phyloP scores from a whole-genome alignment of 148 eudicot genomes.

The Diospyros lotus region DNA sequence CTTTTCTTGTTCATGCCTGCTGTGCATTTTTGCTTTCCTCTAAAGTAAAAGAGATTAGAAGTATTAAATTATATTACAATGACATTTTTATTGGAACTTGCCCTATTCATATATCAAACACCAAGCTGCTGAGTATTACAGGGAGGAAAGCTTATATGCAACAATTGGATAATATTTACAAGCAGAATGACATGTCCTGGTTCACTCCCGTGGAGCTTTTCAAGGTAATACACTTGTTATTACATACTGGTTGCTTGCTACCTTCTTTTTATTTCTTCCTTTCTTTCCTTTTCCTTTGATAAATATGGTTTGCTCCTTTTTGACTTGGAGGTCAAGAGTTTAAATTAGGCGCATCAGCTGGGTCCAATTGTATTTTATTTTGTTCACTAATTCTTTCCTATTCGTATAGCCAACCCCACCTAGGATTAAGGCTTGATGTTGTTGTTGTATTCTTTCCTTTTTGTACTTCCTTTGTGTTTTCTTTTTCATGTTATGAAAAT shows the following conservation, averaged over 20 bases:
- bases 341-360: background rate
- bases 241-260: background rate
- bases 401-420: no score
- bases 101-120: background rate
- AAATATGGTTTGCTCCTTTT: background rate
- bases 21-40: background rate
- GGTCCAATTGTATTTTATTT: background rate
- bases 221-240: constrained; percentile 43
- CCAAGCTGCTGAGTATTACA: constrained; percentile 30
- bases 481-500: constrained; percentile 7
- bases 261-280: background rate
- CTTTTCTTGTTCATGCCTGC: background rate
- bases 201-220: constrained; percentile 98
- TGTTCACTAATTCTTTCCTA: background rate
- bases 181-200: constrained; percentile 88
- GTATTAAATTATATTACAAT: background rate
- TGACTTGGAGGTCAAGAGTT: no score
- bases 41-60: background rate
- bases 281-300: background rate
- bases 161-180: constrained; percentile 70
- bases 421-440: no score
- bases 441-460: background rate
- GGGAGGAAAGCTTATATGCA: constrained; percentile 84
- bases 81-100: constrained; percentile 3
- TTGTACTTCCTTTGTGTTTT: constrained; percentile 1